Base-by-base conservation (phyloP, 768 basidiomycete genomes). In the Coprinellus micaceus region DNA sequence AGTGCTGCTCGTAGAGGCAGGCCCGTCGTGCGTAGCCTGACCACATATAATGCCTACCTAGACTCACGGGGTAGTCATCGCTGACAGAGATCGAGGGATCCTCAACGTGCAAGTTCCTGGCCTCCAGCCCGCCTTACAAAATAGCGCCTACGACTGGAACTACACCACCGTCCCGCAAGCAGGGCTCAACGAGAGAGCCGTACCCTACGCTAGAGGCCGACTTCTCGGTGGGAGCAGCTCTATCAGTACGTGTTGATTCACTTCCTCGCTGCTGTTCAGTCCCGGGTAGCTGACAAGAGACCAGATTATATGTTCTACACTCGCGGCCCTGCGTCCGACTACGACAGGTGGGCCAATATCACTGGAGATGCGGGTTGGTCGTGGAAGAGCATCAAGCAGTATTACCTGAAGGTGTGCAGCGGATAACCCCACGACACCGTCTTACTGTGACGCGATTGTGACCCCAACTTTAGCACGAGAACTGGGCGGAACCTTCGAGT, bases 351-450 rank as follows among this genome's bases (percentile, higher is more conserved):
- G 45, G 71, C 72, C 1, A 50, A 56, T 2, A 59, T 70, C 19
- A 67, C 71, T n/a, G 67, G 65, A 0, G 73, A 75, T 57, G 26
- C 54, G 1, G 71, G 72, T 1, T 76, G 74, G 74, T 61, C 69
- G 10, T 76, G 73, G 74, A 50, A 64, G 7, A 61, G 59, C 3
- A 60, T 76, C 19, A 59, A 64, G 15, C 65, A 64, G 3, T 75
- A 69, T 44, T 62, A 71, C 41, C 51, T 57, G 17, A 72, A 69
- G 66, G 72, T 70, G 41, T 19, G 51, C 19, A 19, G 19, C 22
- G n/a, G 24, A 15, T 30, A 12, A 52, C 12, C 51, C 19, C 33
- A 7, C 24, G 12, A 15, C 15, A 21, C 29, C 52, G 10, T 7
- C 43, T 21, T 75, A 77, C 56, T 67, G 69, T 26, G 78, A 77